Evolutionary conservation across 208 protist species (phyloP).

Genomic region (Leishmania arabica): DNA sequence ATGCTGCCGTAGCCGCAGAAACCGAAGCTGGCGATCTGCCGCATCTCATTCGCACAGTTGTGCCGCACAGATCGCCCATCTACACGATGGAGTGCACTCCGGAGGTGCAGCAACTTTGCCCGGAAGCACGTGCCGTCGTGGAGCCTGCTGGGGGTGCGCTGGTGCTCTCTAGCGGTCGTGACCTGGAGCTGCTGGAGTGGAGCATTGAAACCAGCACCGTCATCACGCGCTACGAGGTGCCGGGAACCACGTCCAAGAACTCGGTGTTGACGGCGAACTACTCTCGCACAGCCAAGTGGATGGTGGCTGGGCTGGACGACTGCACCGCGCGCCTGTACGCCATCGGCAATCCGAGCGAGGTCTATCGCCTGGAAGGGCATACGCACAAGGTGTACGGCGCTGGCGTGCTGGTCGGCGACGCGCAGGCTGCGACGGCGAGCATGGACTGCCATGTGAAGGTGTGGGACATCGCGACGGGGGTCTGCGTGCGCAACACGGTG

Average conservation of each 20-base stretch:
- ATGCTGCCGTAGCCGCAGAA: background rate
- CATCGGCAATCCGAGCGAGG: slow-evolving; percentile 26
- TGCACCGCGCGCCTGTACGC: slow-evolving; percentile 29
- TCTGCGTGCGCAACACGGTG: slow-evolving; percentile 22
- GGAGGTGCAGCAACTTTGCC: slow-evolving; percentile 15
- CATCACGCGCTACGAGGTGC: slow-evolving; percentile 28
- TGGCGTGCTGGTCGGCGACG: slow-evolving; percentile 37
- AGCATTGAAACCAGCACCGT: slow-evolving; percentile 20
- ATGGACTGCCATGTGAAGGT: slow-evolving; percentile 62
- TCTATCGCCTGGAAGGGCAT: slow-evolving; percentile 44
- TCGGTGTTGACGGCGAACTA: slow-evolving; percentile 31
- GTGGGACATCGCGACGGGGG: slow-evolving; percentile 59
- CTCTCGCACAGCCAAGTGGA: slow-evolving; percentile 22
- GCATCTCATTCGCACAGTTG: slow-evolving; percentile 24
- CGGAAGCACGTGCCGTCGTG: slow-evolving; percentile 18
- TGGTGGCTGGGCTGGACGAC: slow-evolving; percentile 42
- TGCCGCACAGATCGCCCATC: slow-evolving; percentile 41
- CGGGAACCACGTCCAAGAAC: slow-evolving; percentile 15
- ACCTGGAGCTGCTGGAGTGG: slow-evolving; percentile 38
- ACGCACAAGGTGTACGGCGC: slow-evolving; percentile 63
- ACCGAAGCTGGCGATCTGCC: slow-evolving; percentile 19
- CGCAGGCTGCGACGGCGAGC: slow-evolving; percentile 41
- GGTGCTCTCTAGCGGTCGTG: slow-evolving; percentile 34
- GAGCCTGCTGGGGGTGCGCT: slow-evolving; percentile 19
- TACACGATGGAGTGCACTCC: slow-evolving; percentile 44